Base-by-base conservation (phyloP, 148 eudicot genomes). In the Linanthus parryae region DNA sequence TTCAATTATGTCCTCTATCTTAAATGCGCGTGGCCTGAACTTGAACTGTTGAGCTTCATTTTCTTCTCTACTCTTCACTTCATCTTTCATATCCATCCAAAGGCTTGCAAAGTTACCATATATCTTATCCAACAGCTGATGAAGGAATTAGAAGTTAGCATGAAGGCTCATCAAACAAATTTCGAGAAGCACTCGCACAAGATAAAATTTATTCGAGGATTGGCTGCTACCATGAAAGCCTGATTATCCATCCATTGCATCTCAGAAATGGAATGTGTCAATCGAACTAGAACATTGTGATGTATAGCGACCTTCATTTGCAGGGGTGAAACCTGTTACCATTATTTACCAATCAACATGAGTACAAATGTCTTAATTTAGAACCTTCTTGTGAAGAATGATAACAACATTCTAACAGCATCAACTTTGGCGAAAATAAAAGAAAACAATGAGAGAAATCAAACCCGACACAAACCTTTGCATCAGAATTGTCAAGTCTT, bases 1-100 rank as follows among this genome's bases (percentile, higher is more conserved):
- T 38, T 84, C 88, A 65, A 78, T 78, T 11, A 82, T 77, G 59
- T 66, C 72, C 36, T 82, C 82, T 14, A 94, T 72, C 59, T 77
- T 63, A 59, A 88, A 84, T 45, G 77, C 82, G 45, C 95, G 95
- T 24, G 99, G 82, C 66, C 69, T 85, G 59, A 94, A 94, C 75
- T 80, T 79, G 82, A 75, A 94, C 56, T 67, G 74, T 56, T 77
- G 94, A 58, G 72, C 71, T 46, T 73, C 76, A 60, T 52, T 47
- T 8, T 80, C 88, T 66, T 74, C 82, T 36, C 58, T 75, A 41
- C 71, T 54, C 54, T 73, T 80, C 20, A 64, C 77, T 41, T 69
- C 57, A 59, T 63, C 69, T 69, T 88, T 88, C 73, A 79, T 79
- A 43, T 73, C 66, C 73, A 75, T 78, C 99, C 99, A 94, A 23